phyloP scores from a whole-genome alignment of 129 eudicot genomes.

The sunflower (Helianthus annuus) region DNA sequence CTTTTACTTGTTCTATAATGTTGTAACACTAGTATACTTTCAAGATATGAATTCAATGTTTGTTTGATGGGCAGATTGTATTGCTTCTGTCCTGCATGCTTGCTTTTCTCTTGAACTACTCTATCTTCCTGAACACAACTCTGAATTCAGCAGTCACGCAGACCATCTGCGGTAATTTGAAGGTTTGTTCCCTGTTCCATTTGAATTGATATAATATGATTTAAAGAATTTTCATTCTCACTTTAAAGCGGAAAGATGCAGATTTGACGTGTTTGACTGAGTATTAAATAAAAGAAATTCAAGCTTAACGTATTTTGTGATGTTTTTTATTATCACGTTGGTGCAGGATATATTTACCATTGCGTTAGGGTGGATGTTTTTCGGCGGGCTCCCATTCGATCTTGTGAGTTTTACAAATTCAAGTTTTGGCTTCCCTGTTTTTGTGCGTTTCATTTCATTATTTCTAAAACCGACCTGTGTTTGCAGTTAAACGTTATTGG shows the following conservation, averaged over 20 bases:
- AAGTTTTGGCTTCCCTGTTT: background rate
- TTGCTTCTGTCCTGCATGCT: slow-evolving; percentile 80
- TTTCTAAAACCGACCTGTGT: background rate
- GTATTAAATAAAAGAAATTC: background rate
- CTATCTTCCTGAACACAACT: slow-evolving; percentile 89
- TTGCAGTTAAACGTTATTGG: slow-evolving; percentile 86
- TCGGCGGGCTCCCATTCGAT: slow-evolving; percentile 97
- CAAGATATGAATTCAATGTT: slow-evolving; percentile 14
- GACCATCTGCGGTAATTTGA: slow-evolving; percentile 95
- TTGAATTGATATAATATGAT: background rate
- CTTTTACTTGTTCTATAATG: background rate
- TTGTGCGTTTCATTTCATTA: slow-evolving; percentile 1
- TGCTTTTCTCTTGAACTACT: slow-evolving; percentile 84
- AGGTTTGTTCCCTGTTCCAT: slow-evolving; percentile 52
- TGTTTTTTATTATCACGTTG: too few relatives aligned
- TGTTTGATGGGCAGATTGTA: slow-evolving; percentile 50
- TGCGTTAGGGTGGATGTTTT: slow-evolving; percentile 77
- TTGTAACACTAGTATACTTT: background rate
- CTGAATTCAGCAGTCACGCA: slow-evolving; percentile 97
- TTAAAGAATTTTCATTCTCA: background rate
- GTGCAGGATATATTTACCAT: slow-evolving; percentile 83
- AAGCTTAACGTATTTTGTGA: too few relatives aligned
- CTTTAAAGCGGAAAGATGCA: background rate
- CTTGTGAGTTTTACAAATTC: slow-evolving; percentile 51
- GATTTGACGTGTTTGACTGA: background rate